Base-by-base conservation (phyloP, 1,139 yeast species). In the Geotrichum europaeum region DNA sequence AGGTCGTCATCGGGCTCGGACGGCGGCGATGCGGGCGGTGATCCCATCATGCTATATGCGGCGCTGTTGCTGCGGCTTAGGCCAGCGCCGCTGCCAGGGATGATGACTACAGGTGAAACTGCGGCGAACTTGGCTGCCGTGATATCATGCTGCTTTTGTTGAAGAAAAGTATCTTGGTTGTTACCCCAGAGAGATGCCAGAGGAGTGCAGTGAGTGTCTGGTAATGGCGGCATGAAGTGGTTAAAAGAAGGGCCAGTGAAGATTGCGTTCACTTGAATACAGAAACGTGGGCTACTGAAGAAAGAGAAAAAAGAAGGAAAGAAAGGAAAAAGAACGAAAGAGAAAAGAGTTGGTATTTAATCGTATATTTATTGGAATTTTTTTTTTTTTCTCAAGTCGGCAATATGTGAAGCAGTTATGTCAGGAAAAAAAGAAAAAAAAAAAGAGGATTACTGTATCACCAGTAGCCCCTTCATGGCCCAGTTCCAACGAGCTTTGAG, bases 131-230 rank as follows among this genome's bases (percentile, higher is more conserved):
- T 36, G 43, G n/a, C 18, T 36, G 43, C 43, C 18, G 43, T 15
- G 43, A 36, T 15, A n/a, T 36, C 43, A 13, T 24, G 60, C n/a
- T n/a, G 49, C 32, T 55, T 52, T 6, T 45, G 50, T n/a, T 25
- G 60, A 43, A 15, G 13, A 32, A 15, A 12, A 15, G 50, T 49
- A 9, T 40, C 50, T 32, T 28, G 18, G 15, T 54, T 51, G 43
- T 47, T n/a, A 6, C 58, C 61, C 74, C 73, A 71, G 22, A 71
- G 65, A 51, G 68, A 70, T 22, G 67, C 66, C 52, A 67, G 56
- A n/a, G 68, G 67, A n/a, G 64, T 65, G 57, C 64, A 66, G 50
- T 66, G 66, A 47, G 59, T 60, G 58, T 66, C 68, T 28, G 63
- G 62, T 36, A 61, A 34, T 34, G 43, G 43, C 12, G 43, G 52